Percentiles rank a stretch among this genome's conserved stretches.
Conservation (phyloP, 179 eudicot genomes). For the Corrigiola litoralis region DNA sequence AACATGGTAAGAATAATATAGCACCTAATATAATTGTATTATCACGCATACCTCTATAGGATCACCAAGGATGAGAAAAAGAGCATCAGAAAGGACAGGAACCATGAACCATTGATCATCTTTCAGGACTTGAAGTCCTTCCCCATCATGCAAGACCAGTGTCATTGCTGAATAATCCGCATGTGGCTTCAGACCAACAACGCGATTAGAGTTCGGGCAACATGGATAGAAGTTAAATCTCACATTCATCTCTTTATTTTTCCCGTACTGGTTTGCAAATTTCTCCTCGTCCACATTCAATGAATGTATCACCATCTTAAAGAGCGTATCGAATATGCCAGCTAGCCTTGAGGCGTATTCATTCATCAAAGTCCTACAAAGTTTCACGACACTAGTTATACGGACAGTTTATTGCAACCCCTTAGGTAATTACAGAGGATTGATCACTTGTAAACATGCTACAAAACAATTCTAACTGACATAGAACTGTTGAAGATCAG, state of each 20-base stretch:
- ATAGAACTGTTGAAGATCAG: too few relatives aligned
- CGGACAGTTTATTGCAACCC: too few relatives aligned
- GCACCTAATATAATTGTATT: too few relatives aligned
- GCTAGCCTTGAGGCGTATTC: constrained; percentile 33
- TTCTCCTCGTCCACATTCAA: constrained; percentile 45
- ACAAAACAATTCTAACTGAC: too few relatives aligned
- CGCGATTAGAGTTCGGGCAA: constrained; percentile 38
- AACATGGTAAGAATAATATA: too few relatives aligned
- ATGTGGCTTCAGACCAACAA: constrained; percentile 53
- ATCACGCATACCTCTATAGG: constrained; percentile 42
- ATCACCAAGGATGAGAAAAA: constrained; percentile 60
- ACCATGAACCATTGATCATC: constrained; percentile 59
- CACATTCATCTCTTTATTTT: constrained; percentile 21
- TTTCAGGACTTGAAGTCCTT: constrained; percentile 59
- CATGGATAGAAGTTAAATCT: constrained; percentile 56
- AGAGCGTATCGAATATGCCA: constrained; percentile 29
- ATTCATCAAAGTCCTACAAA: constrained; percentile 36
- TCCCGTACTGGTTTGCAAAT: constrained; percentile 36
- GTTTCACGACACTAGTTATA: too few relatives aligned
- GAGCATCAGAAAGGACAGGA: constrained; percentile 51
- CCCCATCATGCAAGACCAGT: constrained; percentile 51
- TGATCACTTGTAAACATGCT: too few relatives aligned
- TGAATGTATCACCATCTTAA: constrained; percentile 43
- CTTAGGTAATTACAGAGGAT: too few relatives aligned
- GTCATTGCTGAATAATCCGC: constrained; percentile 59